Percentiles rank a stretch among this genome's conserved stretches.
phyloP scores from a whole-genome alignment of 768 basidiomycete species.

The Rubroboletus satanas region DNA sequence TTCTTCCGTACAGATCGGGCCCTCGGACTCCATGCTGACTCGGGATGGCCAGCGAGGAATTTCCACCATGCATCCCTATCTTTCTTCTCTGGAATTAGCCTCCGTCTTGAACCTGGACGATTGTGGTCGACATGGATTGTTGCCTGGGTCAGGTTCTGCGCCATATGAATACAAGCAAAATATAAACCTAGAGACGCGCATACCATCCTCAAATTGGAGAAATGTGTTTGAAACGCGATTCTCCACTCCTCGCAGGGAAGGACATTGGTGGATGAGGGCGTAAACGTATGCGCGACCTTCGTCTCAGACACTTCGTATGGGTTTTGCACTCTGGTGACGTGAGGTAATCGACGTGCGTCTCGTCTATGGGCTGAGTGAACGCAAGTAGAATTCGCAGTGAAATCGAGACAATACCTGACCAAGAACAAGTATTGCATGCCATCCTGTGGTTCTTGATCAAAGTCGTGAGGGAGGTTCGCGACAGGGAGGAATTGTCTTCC shows the following conservation, averaged over 20 bases:
- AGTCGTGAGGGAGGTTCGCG: conserved; percentile 71
- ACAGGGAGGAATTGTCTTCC: conserved; percentile 77
- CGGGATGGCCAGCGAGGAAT: conserved; percentile 66
- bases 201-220: conserved; percentile 62
- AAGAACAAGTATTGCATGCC: conserved; percentile 80
- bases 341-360: conserved; percentile 64
- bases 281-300: conserved; percentile 16
- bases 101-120: conserved; percentile 17
- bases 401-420: conserved; percentile 53
- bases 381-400: neutral
- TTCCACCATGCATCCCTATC: conserved; percentile 80
- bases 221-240: conserved; percentile 49
- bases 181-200: neutral
- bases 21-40: conserved; percentile 58
- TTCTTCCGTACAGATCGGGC: conserved; percentile 15
- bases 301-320: conserved; percentile 53
- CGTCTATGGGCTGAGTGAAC: conserved; percentile 45
- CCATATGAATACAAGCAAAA: conserved; percentile 4
- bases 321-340: conserved; percentile 59
- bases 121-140: conserved; percentile 36
- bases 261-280: conserved; percentile 26
- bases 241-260: conserved; percentile 73
- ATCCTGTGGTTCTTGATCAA: conserved; percentile 60
- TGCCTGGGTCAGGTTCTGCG: conserved; percentile 64
- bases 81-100: conserved; percentile 62